These are phyloP conservation scores for Cicer bijugum DNA, from an alignment of 306 rosid genomes.

Conservation along the genomic window DNA sequence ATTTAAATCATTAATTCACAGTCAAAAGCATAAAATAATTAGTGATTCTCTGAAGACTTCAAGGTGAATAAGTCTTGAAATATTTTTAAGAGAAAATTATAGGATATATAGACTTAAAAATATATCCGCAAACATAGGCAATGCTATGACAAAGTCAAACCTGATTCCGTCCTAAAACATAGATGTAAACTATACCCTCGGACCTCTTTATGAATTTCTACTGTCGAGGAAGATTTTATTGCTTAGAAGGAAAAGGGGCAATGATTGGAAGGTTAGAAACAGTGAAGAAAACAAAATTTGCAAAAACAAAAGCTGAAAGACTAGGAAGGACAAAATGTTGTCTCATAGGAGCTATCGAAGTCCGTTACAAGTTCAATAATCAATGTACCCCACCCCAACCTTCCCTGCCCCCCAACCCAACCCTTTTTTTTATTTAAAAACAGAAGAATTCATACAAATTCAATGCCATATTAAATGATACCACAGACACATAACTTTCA, in stretches of 20 bases:
- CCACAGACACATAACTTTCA: background rate
- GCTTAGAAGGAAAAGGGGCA: background rate
- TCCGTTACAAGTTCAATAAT: constrained; percentile 7
- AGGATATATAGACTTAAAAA: background rate
- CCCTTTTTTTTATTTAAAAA: background rate
- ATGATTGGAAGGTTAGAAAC: background rate
- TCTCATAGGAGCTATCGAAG: constrained; percentile 13
- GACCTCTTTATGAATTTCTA: constrained; percentile 1
- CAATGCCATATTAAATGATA: background rate
- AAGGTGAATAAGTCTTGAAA: background rate
- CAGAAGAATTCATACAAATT: background rate
- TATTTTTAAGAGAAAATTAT: background rate
- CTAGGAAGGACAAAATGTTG: background rate
- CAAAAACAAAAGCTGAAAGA: background rate
- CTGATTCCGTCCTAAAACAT: background rate
- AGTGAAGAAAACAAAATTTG: background rate
- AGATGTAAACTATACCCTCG: too few species aligned
- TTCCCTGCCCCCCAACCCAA: background rate
- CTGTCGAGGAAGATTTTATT: background rate
- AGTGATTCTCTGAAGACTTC: background rate
- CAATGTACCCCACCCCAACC: background rate
- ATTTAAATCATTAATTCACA: background rate
- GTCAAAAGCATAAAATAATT: background rate
- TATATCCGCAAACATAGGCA: background rate
- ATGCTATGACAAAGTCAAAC: background rate